Evolutionary conservation across 495 filamentous ascomycete species (phyloP).

Genomic region (Schizothecium vesticola): DNA sequence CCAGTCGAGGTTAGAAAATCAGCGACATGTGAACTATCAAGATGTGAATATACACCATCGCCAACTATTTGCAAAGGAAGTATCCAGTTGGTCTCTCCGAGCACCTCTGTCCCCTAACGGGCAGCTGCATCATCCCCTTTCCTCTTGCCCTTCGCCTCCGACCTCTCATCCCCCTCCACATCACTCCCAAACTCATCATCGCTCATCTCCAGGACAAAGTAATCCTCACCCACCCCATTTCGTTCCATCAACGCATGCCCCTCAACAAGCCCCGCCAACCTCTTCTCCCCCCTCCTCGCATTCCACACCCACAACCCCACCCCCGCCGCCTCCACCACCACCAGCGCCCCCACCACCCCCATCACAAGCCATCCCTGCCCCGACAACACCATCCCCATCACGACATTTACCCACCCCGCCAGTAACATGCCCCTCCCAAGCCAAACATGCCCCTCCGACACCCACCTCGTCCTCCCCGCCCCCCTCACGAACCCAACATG

Average conservation of each 20-base stretch:
- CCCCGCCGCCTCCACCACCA: slow-evolving; percentile 15
- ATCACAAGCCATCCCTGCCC: slow-evolving; percentile 11
- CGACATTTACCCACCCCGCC: slow-evolving; percentile 24
- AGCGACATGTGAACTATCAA: no score
- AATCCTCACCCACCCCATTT: slow-evolving; percentile 12
- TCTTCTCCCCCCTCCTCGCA: background rate
- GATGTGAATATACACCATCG: background rate
- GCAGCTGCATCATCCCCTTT: background rate
- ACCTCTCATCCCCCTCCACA: slow-evolving; percentile 9
- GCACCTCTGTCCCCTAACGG: background rate
- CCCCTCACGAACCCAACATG: slow-evolving; percentile 24
- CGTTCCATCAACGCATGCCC: slow-evolving; percentile 11
- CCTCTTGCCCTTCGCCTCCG: background rate
- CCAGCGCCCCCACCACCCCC: slow-evolving; percentile 6
- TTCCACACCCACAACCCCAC: slow-evolving; percentile 15
- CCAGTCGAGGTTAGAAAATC: no score
- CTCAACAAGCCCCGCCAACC: background rate
- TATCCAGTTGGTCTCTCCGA: background rate
- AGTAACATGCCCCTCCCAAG: slow-evolving; percentile 18
- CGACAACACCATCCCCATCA: slow-evolving; percentile 20
- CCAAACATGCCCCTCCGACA: slow-evolving; percentile 24
- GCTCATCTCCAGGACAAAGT: slow-evolving; percentile 26
- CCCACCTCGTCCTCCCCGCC: slow-evolving; percentile 20
- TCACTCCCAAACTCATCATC: slow-evolving; percentile 25
- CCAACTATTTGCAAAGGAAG: background rate